phyloP scores from a whole-genome alignment of 169 alveolate species.

The Toxoplasma gondii region DNA sequence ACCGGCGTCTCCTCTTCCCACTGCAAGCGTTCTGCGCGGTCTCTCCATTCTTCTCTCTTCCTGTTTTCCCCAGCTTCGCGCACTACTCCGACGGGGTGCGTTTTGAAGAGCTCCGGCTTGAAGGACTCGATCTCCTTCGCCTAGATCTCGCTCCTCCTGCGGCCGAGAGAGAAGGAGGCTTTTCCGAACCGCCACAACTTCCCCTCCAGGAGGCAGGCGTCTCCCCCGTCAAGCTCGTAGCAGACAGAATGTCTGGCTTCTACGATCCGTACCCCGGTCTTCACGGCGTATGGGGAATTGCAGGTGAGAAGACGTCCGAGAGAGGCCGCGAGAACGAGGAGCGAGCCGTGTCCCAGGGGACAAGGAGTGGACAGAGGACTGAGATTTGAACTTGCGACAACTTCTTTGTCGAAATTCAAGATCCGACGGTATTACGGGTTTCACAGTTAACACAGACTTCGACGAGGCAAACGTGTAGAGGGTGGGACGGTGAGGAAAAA shows the following conservation, averaged over 20 bases:
- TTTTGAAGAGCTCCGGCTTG: neutral
- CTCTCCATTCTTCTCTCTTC: too few species aligned
- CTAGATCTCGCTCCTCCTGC: neutral
- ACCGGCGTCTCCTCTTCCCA: too few species aligned
- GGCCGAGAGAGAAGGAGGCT: neutral
- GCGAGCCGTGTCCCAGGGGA: too few species aligned
- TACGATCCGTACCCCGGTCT: constrained; percentile 49
- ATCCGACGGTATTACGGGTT: too few species aligned
- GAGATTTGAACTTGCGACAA: too few species aligned
- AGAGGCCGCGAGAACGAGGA: neutral
- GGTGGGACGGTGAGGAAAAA: too few species aligned
- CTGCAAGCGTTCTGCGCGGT: too few species aligned
- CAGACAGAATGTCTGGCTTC: constrained; percentile 12
- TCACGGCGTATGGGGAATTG: constrained; percentile 60
- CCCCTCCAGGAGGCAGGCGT: neutral
- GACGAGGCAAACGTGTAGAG: too few species aligned
- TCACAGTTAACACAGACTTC: too few species aligned
- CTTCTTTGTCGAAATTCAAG: too few species aligned
- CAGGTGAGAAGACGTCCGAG: constrained; percentile 31
- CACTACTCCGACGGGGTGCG: constrained; percentile 35
- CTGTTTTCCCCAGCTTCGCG: neutral
- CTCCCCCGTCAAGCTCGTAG: constrained; percentile 35
- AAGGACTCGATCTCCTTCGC: constrained; percentile 9
- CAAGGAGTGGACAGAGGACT: too few species aligned
- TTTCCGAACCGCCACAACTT: neutral